Conservation (phyloP, 2,329 filamentous ascomycete genomes). For the Trichoderma atroviride region DNA sequence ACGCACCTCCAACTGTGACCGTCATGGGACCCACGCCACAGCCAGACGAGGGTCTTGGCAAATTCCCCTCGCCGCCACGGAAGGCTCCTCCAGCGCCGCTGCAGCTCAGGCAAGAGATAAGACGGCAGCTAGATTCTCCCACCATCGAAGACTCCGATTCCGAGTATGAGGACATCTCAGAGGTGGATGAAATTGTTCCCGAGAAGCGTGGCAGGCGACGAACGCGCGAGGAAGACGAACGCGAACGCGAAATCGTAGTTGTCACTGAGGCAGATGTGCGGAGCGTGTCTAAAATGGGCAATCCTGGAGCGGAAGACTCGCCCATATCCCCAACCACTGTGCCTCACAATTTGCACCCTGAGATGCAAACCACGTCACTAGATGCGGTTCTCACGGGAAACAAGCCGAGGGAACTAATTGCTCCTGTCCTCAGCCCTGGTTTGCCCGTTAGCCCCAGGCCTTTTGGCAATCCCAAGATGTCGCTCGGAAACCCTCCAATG, state of each 20-base stretch:
- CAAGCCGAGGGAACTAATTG: slow-evolving; percentile 39
- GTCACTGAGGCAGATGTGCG: slow-evolving; percentile 68
- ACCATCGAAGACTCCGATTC: slow-evolving; percentile 71
- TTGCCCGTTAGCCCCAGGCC: slow-evolving; percentile 64
- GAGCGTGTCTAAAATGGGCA: slow-evolving; percentile 74
- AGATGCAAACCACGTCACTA: slow-evolving; percentile 52
- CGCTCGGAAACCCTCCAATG: slow-evolving; percentile 65
- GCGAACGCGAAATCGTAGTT: slow-evolving; percentile 70
- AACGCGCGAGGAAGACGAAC: slow-evolving; percentile 86
- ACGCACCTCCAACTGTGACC: slow-evolving; percentile 43
- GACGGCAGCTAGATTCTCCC: slow-evolving; percentile 31
- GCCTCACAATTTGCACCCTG: slow-evolving; percentile 41
- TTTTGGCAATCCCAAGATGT: slow-evolving; percentile 50
- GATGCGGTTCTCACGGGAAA: slow-evolving; percentile 53
- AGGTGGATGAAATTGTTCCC: slow-evolving; percentile 65
- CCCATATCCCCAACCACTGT: slow-evolving; percentile 36
- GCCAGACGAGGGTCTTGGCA: slow-evolving; percentile 49
- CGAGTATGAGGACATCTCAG: slow-evolving; percentile 79
- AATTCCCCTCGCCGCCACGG: slow-evolving; percentile 66
- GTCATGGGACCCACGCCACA: slow-evolving; percentile 49
- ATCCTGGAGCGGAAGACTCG: slow-evolving; percentile 43
- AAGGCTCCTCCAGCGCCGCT: slow-evolving; percentile 86
- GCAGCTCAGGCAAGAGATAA: slow-evolving; percentile 55
- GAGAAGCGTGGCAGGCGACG: slow-evolving; percentile 73
- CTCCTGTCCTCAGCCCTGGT: slow-evolving; percentile 60